phyloP scores from a whole-genome alignment of 495 filamentous ascomycete genomes.

The Trichoderma gamsii region DNA sequence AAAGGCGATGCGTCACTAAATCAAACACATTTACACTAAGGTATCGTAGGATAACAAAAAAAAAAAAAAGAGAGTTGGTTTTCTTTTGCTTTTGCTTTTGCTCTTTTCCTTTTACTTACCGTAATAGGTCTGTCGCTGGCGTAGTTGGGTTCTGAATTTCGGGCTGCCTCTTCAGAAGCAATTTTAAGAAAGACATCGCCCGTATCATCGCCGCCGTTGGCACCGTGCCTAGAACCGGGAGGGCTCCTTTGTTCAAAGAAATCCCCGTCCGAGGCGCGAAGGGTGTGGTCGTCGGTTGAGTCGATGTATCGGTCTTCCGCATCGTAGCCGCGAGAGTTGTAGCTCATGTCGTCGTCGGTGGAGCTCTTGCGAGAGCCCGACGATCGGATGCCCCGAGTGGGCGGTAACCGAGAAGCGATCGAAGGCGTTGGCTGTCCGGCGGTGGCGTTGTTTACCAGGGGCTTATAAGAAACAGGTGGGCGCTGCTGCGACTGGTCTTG shows the following conservation, averaged over 20 bases:
- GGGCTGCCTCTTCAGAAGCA: slow-evolving; percentile 41
- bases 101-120: slow-evolving; percentile 30
- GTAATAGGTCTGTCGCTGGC: slow-evolving; percentile 29
- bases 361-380: slow-evolving; percentile 44
- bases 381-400: slow-evolving; percentile 46
- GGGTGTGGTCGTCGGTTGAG: slow-evolving; percentile 41
- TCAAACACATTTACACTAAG: not conserved
- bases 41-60: not conserved
- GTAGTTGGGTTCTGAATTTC: slow-evolving; percentile 24
- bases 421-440: slow-evolving; percentile 15
- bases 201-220: slow-evolving; percentile 40
- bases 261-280: slow-evolving; percentile 45
- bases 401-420: slow-evolving; percentile 31
- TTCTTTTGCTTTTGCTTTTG: not conserved
- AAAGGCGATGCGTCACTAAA: slow-evolving; percentile 5
- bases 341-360: slow-evolving; percentile 42
- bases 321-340: slow-evolving; percentile 29
- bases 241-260: slow-evolving; percentile 33
- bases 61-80: slow-evolving; percentile 11
- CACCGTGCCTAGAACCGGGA: slow-evolving; percentile 33
- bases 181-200: slow-evolving; percentile 51
- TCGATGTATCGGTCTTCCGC: slow-evolving; percentile 33
- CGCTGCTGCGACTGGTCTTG: slow-evolving; percentile 31
- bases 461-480: slow-evolving; percentile 40
- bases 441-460: slow-evolving; percentile 24